phyloP scores from a whole-genome alignment of 495 filamentous ascomycete species.

The Neurospora pannonica region DNA sequence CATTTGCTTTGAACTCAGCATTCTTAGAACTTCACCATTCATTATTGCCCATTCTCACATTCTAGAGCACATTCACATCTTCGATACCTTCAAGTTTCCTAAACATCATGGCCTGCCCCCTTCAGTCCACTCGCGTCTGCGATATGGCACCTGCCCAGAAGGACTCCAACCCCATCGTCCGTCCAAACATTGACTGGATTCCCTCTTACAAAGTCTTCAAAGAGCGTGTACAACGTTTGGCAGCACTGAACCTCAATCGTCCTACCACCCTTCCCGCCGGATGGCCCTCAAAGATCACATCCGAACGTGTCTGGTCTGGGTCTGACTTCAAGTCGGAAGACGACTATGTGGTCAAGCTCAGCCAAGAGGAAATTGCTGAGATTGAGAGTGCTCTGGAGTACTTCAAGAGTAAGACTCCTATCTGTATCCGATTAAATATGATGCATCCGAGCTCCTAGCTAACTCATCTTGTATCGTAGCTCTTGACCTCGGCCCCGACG shows the following conservation, averaged over 20 bases:
- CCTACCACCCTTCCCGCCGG: conserved; percentile 18
- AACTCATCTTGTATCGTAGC: neutral
- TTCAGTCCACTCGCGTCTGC: neutral
- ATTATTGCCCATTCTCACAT: neutral
- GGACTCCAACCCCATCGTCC: neutral
- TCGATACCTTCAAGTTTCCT: neutral
- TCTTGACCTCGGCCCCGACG: conserved; percentile 14
- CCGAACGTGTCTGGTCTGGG: conserved; percentile 16
- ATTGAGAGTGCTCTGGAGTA: conserved; percentile 14
- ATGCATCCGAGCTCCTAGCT: neutral
- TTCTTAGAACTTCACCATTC: neutral
- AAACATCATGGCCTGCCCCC: neutral
- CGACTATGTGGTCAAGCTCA: conserved; percentile 16
- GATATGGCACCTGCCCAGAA: neutral
- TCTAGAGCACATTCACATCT: neutral
- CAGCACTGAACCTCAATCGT: conserved; percentile 11
- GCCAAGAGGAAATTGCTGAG: conserved; percentile 14
- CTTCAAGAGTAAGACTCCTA: conserved; percentile 14
- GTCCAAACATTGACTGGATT: conserved; percentile 23
- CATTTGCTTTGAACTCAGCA: neutral
- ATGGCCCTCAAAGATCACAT: conserved; percentile 15
- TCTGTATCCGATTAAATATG: too few relatives aligned
- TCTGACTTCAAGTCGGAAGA: conserved; percentile 18
- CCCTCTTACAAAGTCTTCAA: conserved; percentile 21
- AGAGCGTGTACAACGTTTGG: conserved; percentile 17